Base-by-base conservation (phyloP, 352 stramenopile species). In the Plasmopara viticola region DNA sequence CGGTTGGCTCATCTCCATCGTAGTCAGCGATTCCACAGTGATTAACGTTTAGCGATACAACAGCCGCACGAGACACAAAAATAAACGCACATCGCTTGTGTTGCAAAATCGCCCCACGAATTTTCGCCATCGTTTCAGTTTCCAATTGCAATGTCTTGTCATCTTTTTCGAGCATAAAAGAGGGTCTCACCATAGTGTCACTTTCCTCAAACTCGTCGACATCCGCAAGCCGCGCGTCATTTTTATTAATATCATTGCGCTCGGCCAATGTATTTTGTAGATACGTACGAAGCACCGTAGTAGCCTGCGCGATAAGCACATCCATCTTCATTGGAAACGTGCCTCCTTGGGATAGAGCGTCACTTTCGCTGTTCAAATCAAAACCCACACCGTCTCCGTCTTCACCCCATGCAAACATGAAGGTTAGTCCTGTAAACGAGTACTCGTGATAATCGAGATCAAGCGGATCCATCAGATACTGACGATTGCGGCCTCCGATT, bases 401-500 rank as follows among this genome's bases (percentile, higher is more conserved):
- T 47, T 52, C 51, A 38, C 43, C 52, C 70, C 80, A 88, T 50
- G 61, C 51, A 57, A 86, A 89, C 35, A 46, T 66, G 29, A 81
- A 86, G 13, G 63, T 72, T 50, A 77, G 70, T 10, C 69, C 70
- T 13, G 56, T 71, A 51, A 68, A 76, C 14, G 68, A 72, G 25
- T 72, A 68, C 28, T 73, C 68, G 37, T 57, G 48, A 28, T 70
- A 84, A 30, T 87, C 62, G 12, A 95, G 53, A 41, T 87, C 70
- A 30, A 91, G 56, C 13, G 79, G 70, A 51, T 94, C 84, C 74
- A 87, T 90, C n/a, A 95, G 70, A 51, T 93, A 95, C 56, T 91
- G 82, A 4, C 87, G 81, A 64, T 95, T 95, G 33, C 86, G 86
- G 9, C 96, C 96, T 35, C 96, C 96, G 41, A 99, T 91, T 69